Evolutionary conservation across 257 asterid genomes (phyloP).

Genomic region (Plantago major): DNA sequence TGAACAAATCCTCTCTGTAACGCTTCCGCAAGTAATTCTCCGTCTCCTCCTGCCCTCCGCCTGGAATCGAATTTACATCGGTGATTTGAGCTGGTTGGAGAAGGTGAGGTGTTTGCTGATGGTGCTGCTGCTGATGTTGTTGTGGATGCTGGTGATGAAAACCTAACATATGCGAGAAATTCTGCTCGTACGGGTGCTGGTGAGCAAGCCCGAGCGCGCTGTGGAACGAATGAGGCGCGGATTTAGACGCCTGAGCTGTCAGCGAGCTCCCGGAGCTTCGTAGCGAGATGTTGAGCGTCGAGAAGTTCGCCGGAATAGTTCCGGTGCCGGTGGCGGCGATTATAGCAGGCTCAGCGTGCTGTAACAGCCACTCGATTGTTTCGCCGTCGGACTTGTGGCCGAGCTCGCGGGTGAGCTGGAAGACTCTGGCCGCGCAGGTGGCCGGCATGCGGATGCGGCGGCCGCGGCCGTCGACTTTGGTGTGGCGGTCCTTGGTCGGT

Average conservation of each 20-base stretch:
- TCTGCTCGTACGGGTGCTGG: slow-evolving; percentile 47
- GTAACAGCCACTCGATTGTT: slow-evolving; percentile 72
- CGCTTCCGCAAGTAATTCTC: slow-evolving; percentile 63
- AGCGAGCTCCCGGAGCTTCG: slow-evolving; percentile 65
- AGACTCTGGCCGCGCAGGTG: slow-evolving; percentile 77
- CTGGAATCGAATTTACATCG: slow-evolving; percentile 25
- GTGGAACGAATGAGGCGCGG: slow-evolving; percentile 62
- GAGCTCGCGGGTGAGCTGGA: slow-evolving; percentile 62
- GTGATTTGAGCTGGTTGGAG: slow-evolving; percentile 39
- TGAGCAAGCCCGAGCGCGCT: slow-evolving; percentile 49
- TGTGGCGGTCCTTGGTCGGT: slow-evolving; percentile 75
- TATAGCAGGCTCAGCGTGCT: slow-evolving; percentile 80
- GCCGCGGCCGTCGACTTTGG: slow-evolving; percentile 81
- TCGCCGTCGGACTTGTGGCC: slow-evolving; percentile 80
- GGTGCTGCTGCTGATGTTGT: slow-evolving; percentile 14
- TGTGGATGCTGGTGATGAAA: slow-evolving; percentile 40
- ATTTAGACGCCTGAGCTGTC: slow-evolving; percentile 60
- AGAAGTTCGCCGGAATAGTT: slow-evolving; percentile 68
- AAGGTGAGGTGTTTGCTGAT: slow-evolving; percentile 24
- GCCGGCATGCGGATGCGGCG: slow-evolving; percentile 91
- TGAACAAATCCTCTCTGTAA: slow-evolving; percentile 62
- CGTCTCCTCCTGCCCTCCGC: slow-evolving; percentile 33
- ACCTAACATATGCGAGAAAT: slow-evolving; percentile 64
- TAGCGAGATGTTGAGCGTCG: slow-evolving; percentile 56
- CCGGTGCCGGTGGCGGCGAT: slow-evolving; percentile 83